phyloP scores from a whole-genome alignment of 2,329 filamentous ascomycete species.

The Gyromitra esculenta region DNA sequence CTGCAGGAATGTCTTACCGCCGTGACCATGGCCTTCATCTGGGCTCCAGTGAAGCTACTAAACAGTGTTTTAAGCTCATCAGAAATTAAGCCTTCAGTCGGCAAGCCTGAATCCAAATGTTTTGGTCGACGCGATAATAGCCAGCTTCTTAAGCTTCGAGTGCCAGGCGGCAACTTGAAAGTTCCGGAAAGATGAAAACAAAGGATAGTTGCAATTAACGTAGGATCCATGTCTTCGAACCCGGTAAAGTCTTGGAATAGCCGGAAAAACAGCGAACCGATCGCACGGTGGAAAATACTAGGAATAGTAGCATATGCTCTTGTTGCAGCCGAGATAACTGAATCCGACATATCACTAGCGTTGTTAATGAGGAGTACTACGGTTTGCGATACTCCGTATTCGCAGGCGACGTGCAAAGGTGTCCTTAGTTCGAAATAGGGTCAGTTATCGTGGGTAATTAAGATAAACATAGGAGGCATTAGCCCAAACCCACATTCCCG shows the following conservation, averaged over 20 bases:
- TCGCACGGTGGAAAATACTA: constrained; percentile 20
- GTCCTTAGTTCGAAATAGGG: constrained; percentile 11
- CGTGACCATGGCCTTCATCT: constrained; percentile 5
- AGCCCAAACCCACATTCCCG: constrained; percentile 1
- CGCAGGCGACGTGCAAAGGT: constrained; percentile 28
- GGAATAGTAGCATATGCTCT: constrained; percentile 19
- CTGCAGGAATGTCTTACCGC: constrained; percentile 29
- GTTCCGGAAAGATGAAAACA: constrained; percentile 28
- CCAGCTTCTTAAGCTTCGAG: constrained; percentile 18
- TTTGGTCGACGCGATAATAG: constrained; percentile 26
- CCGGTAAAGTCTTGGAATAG: constrained; percentile 31
- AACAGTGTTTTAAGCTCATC: constrained; percentile 25
- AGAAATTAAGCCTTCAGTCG: constrained; percentile 24
- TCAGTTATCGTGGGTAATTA: not conserved
- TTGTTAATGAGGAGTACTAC: constrained; percentile 12
- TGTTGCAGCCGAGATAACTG: constrained; percentile 23
- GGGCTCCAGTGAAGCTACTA: not conserved
- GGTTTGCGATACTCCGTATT: constrained; percentile 24
- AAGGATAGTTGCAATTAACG: constrained; percentile 20
- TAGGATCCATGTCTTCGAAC: constrained; percentile 24
- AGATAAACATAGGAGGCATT: not conserved
- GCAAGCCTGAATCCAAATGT: constrained; percentile 28
- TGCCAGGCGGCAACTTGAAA: not conserved
- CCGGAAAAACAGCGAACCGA: constrained; percentile 25
- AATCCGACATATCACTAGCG: constrained; percentile 15